phyloP scores from a whole-genome alignment of 2,329 filamentous ascomycete species.

The Capronia coronata region DNA sequence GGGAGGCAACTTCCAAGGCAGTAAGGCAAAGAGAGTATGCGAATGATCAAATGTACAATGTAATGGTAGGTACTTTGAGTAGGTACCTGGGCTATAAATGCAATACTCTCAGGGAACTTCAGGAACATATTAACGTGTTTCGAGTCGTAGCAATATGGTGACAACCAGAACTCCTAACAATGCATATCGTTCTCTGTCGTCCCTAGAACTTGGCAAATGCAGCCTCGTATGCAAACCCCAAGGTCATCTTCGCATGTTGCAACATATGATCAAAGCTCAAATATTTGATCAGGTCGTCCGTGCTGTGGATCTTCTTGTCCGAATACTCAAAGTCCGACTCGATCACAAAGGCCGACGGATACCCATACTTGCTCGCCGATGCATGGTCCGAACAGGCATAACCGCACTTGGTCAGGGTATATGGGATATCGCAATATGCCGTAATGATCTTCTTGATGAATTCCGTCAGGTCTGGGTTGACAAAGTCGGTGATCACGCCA shows the following conservation, averaged over 20 bases:
- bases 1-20: no score
- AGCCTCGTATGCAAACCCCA: slow-evolving; percentile 77
- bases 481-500: slow-evolving; percentile 87
- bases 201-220: slow-evolving; percentile 64
- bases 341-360: slow-evolving; percentile 59
- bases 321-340: slow-evolving; percentile 55
- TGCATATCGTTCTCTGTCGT: no score
- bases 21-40: no score
- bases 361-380: slow-evolving; percentile 60
- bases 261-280: slow-evolving; percentile 85
- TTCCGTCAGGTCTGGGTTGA: slow-evolving; percentile 70
- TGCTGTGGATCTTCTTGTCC: slow-evolving; percentile 67
- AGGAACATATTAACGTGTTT: no score
- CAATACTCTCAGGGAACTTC: no score
- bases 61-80: no score
- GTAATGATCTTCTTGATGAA: slow-evolving; percentile 89
- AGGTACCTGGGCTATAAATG: no score
- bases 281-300: slow-evolving; percentile 63
- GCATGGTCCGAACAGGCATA: slow-evolving; percentile 73
- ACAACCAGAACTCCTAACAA: background rate
- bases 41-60: no score
- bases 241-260: slow-evolving; percentile 77
- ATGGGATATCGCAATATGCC: slow-evolving; percentile 83
- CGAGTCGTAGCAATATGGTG: background rate
- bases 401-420: slow-evolving; percentile 78